These are phyloP conservation scores for Coemansia sp. DNA, from an alignment of 192 early-diverging fungal species.

Conservation along the genomic window DNA sequence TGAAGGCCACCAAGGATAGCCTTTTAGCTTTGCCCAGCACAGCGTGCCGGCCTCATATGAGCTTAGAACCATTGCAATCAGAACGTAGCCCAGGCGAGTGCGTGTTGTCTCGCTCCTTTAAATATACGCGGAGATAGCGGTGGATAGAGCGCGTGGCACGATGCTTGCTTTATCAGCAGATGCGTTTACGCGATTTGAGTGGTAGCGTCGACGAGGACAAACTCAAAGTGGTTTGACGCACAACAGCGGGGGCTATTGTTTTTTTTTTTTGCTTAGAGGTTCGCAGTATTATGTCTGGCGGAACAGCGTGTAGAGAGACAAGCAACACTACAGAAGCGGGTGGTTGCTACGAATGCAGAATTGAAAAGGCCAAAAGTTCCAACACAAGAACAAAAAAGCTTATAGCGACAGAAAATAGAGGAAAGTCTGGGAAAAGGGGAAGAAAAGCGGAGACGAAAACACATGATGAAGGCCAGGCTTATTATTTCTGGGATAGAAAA, in stretches of 20 bases:
- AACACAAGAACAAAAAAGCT: slow-evolving; percentile 4
- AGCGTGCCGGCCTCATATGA: slow-evolving; percentile 49
- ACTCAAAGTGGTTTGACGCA: not conserved
- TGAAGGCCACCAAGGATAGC: slow-evolving; percentile 58
- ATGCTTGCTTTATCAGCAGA: not conserved
- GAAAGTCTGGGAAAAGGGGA: not conserved
- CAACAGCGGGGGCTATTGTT: not conserved
- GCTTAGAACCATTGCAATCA: slow-evolving; percentile 39
- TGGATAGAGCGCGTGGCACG: not conserved
- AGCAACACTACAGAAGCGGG: not conserved
- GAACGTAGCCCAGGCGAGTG: not conserved
- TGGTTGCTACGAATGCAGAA: not conserved
- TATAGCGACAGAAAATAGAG: slow-evolving; percentile 3
- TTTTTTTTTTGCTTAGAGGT: not conserved
- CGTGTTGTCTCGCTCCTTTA: not conserved
- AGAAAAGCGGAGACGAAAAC: not conserved
- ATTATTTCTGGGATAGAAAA: not conserved
- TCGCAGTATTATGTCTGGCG: too few relatives aligned
- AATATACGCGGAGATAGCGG: not conserved
- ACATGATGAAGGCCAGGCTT: not conserved
- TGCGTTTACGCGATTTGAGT: not conserved
- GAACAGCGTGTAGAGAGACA: not conserved
- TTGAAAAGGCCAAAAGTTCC: not conserved
- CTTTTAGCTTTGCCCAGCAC: slow-evolving; percentile 58
- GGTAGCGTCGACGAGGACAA: not conserved